These are phyloP conservation scores for Clarireedia hainanense DNA, from an alignment of 2,329 filamentous ascomycete species.

Conservation along the genomic window DNA sequence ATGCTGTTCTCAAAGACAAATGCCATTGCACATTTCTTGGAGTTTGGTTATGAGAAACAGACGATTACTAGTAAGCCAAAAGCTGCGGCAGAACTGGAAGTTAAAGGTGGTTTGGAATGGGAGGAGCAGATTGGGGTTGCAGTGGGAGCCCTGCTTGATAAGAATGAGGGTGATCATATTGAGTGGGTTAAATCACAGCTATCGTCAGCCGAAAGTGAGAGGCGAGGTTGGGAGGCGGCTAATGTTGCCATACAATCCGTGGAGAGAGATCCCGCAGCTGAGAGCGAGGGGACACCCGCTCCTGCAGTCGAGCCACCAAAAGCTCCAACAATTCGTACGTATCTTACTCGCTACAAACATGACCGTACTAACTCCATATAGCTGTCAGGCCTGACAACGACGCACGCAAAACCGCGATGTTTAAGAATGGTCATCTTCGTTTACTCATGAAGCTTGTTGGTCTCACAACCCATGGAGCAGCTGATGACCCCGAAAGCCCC, in stretches of 20 bases:
- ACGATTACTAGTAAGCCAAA: slow-evolving; percentile 55
- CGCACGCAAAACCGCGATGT: slow-evolving; percentile 63
- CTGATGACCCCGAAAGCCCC: slow-evolving; percentile 63
- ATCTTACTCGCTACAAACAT: not conserved
- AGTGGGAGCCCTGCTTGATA: slow-evolving; percentile 71
- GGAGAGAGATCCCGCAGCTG: slow-evolving; percentile 33
- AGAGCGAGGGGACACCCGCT: slow-evolving; percentile 27
- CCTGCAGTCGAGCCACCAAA: slow-evolving; percentile 30
- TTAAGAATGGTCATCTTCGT: slow-evolving; percentile 82
- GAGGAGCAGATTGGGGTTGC: slow-evolving; percentile 66
- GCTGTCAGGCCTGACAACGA: slow-evolving; percentile 48
- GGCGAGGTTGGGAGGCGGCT: slow-evolving; percentile 69
- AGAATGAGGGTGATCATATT: slow-evolving; percentile 67
- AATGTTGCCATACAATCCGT: slow-evolving; percentile 50
- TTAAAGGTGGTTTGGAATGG: slow-evolving; percentile 61
- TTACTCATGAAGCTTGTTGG: slow-evolving; percentile 74
- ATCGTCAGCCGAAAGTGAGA: slow-evolving; percentile 59
- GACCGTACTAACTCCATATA: slow-evolving; percentile 20
- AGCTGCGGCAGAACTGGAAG: slow-evolving; percentile 74
- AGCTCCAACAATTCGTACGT: slow-evolving; percentile 46
- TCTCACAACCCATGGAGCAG: slow-evolving; percentile 48
- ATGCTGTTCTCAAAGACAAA: slow-evolving; percentile 92
- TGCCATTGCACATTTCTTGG: slow-evolving; percentile 75
- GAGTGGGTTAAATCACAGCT: slow-evolving; percentile 74
- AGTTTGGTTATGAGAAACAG: slow-evolving; percentile 83